Evolutionary conservation across 768 basidiomycete species (phyloP), one percentile per base, ranked within the genome.

Genomic region (Clavulina sp.): DNA sequence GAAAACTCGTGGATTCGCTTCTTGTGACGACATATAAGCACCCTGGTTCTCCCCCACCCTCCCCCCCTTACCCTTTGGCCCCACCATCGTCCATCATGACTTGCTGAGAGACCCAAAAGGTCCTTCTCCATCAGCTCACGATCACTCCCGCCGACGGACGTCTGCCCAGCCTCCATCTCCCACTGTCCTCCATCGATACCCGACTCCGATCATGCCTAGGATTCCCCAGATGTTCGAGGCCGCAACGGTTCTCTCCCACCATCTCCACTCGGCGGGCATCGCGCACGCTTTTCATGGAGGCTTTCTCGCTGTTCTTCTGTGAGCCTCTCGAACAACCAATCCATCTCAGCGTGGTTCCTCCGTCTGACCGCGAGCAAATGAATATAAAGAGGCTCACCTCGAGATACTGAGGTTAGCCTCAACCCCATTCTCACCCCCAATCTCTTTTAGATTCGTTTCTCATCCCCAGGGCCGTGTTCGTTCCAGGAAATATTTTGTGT

Each of bases 231-330:
- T 87, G 57, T 65, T 87, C 61, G 78, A 84, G 63, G 84, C 85
- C 32, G 84, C 86, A 34, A 66, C 69, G 46, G 76, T 80, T 53
- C 80, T 89, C 64, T 86, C 84, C 29, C 66, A 67, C 52, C 65
- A 79, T 52, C 76, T 89, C 49, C 66, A 60, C 56, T 65, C 70
- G 32, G 67, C 69, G 33, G 68, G 68, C 53, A 75, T 86, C 50
- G 77, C 81, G 6, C 85, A 89, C 60, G 86, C 84, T 29, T 87
- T 88, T 65, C 73, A 88, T 59, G 85, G 85, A 9, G 80, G 73
- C 59, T 65, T 85, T 53, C 66, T 85, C 57, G 76, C 77, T 30
- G 80, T 85, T 24, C 66, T 80, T 32, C 71, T 89, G 53, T 49
- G 31, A 49, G 48, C 18, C 16, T 30, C 24, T 30, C n/a, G n/a